Base-by-base conservation (phyloP, 108 stramenopile genomes). In the Schizochytrium sp. region DNA sequence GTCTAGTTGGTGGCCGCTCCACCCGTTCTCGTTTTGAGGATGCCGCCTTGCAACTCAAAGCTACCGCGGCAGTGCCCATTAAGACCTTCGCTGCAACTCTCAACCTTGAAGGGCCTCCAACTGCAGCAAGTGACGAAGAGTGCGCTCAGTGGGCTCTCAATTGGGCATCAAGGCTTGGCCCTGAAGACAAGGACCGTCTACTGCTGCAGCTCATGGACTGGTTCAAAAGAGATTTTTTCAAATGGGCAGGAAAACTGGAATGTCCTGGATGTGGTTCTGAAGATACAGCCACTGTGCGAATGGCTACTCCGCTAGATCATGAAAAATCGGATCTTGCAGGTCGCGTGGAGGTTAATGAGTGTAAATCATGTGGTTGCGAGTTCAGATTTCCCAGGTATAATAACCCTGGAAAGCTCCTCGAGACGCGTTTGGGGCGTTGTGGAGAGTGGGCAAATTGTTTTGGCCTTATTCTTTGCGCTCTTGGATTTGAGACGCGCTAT, bases 391-490 rank as follows among this genome's bases (percentile, higher is more conserved):
- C 99, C 44, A 93, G 99, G 42, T 96, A 94, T 93, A 98, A 98
- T 92, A 91, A 95, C 41, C 95, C 96, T 13, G 89, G 92, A 8
- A 95, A 93, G 83, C 93, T 99, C 47, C 93, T 97, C 28, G 91
- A 96, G 4, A 94, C 94, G 56, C 93, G 96, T 17, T 88, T 90
- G 69, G 97, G 98, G 19, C 93, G 99, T 38, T 99, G 99, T 88
- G 99, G 99, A 72, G 99, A 99, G 93, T 99, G 94, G 87, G 97
- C 99, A 87, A 99, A 99, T 92, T 90, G 96, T 83, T 99, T 99
- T 93, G 96, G 97, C 3, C 89, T 96, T 50, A 93, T 94, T 89
- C 96, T 95, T 87, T 93, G 96, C 28, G 92, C 98, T 5, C 90
- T 94, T 3, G 98, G 98, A 38, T 96, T 97, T 88, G 97, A 98